Base-by-base conservation (phyloP, 2,329 filamentous ascomycete genomes). In the Microdochium paspali region DNA sequence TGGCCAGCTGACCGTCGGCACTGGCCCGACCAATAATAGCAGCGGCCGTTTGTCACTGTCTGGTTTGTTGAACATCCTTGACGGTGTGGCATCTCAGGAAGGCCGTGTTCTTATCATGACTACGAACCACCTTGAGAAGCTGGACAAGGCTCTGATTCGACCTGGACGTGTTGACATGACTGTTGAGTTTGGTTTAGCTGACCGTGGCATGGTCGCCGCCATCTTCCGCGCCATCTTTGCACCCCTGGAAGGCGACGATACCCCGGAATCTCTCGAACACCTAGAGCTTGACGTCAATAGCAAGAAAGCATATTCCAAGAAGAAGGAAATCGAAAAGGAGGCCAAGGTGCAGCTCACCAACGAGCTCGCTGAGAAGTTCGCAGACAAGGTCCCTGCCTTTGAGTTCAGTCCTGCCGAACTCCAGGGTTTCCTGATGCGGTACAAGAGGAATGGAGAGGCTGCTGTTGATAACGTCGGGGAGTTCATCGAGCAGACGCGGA, bases 11-110 rank as follows among this genome's bases (percentile, higher is more conserved):
- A 63, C 63, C 1, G 52, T 50, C 15, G 65, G 65, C 12, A 60
- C 58, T 31, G 56, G 53, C 15, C 51, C 51, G 25, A 61, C 47
- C 47, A 58, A 49, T 24, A 56, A 53, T 24, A 54, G 48, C 18
- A 24, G 44, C 21, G 57, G 62, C 2, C 65, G 73, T 3, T 65
- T 93, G 42, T 87, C 85, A 0, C 73, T 93, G 2, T 89, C 85
- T 0, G 86, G 85, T 0, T 71, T 93, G 2, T 77, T 93, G 44
- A 93, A 93, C 63, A 84, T 87, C 44, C 82, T 93, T 35, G 87
- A 94, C 55, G 86, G 88, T 32, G 79, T 82, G 6, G 77, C 77
- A 18, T 80, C 77, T 9, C 77, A 81, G 52, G 79, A 83, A 57
- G 78, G 79, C 6, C 73, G 78, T n/a, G 69, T 82, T 4, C 69